These are phyloP conservation scores for Colletotrichum cereale DNA, from an alignment of 2,329 filamentous ascomycete genomes.

Conservation along the genomic window DNA sequence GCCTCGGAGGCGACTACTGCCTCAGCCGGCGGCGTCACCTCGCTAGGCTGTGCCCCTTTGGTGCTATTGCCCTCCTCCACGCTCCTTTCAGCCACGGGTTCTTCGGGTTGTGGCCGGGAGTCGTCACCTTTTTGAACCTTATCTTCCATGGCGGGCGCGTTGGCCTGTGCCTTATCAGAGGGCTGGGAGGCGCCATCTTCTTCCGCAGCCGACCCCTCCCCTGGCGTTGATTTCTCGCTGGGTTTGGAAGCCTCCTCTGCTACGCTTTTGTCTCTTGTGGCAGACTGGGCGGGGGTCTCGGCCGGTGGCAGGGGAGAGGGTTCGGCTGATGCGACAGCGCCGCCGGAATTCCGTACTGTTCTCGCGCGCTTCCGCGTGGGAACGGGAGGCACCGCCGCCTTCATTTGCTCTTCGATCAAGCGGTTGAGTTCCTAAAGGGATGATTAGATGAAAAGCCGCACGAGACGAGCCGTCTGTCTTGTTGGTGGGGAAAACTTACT, in stretches of 20 bases:
- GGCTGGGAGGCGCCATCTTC: not conserved
- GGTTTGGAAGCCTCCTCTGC: not conserved
- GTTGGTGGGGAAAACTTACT: no score
- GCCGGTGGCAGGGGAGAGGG: constrained; percentile 22
- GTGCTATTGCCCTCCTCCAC: constrained; percentile 19
- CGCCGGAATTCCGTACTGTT: constrained; percentile 16
- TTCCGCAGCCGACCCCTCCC: not conserved
- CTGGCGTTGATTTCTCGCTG: not conserved
- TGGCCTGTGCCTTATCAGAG: constrained; percentile 6
- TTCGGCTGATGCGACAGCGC: constrained; percentile 10
- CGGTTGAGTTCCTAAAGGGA: constrained; percentile 55
- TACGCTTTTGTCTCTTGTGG: not conserved
- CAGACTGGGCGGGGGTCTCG: not conserved
- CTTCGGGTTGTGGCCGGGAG: constrained; percentile 35
- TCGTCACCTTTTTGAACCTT: constrained; percentile 29
- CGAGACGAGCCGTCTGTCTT: not conserved
- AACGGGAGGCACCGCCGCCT: constrained; percentile 47
- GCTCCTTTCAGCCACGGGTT: constrained; percentile 37
- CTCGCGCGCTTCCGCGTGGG: constrained; percentile 43
- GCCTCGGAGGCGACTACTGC: not conserved
- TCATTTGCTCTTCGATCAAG: constrained; percentile 57
- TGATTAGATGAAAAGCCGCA: constrained; percentile 15
- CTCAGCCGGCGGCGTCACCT: not conserved
- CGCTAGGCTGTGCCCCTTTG: constrained; percentile 11
- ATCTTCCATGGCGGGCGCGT: constrained; percentile 19